These are phyloP conservation scores for Pseudopithomyces chartarum DNA, from an alignment of 2,329 filamentous ascomycete genomes.

Conservation along the genomic window DNA sequence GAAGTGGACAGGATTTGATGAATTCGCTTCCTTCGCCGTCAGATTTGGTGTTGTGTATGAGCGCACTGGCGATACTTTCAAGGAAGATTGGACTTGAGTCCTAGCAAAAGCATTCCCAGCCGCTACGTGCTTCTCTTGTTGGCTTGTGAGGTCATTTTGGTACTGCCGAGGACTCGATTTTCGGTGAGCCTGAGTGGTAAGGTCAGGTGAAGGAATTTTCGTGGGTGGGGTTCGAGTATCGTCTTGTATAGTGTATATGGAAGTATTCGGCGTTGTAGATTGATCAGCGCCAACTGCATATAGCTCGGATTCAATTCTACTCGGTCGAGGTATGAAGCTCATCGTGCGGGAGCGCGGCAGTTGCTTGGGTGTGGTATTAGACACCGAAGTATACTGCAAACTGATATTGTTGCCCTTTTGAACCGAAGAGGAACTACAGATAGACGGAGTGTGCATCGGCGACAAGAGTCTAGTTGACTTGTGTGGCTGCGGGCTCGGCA, in stretches of 20 bases:
- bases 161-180: slow-evolving; percentile 36
- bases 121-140: slow-evolving; percentile 23
- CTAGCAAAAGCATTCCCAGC: slow-evolving; percentile 21
- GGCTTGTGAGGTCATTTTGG: slow-evolving; percentile 14
- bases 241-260: slow-evolving; percentile 9
- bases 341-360: slow-evolving; percentile 36
- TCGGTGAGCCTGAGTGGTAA: slow-evolving; percentile 21
- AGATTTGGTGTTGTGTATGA: slow-evolving; percentile 40
- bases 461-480: slow-evolving; percentile 17
- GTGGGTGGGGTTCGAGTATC: slow-evolving; percentile 17
- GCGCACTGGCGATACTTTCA: slow-evolving; percentile 21
- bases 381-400: slow-evolving; percentile 6
- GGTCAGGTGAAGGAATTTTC: slow-evolving; percentile 38
- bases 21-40: slow-evolving; percentile 13
- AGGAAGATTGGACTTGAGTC: slow-evolving; percentile 11
- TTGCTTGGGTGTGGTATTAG: slow-evolving; percentile 22
- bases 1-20: slow-evolving; percentile 15
- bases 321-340: slow-evolving; percentile 39
- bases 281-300: slow-evolving; percentile 10
- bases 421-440: neutral
- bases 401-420: neutral
- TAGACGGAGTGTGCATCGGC: slow-evolving; percentile 8
- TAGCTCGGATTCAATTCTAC: slow-evolving; percentile 15
- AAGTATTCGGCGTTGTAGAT: slow-evolving; percentile 3
- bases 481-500: neutral